These are phyloP conservation scores for Puccinia hordei DNA, from an alignment of 1,284 basidiomycete genomes.

Conservation along the genomic window DNA sequence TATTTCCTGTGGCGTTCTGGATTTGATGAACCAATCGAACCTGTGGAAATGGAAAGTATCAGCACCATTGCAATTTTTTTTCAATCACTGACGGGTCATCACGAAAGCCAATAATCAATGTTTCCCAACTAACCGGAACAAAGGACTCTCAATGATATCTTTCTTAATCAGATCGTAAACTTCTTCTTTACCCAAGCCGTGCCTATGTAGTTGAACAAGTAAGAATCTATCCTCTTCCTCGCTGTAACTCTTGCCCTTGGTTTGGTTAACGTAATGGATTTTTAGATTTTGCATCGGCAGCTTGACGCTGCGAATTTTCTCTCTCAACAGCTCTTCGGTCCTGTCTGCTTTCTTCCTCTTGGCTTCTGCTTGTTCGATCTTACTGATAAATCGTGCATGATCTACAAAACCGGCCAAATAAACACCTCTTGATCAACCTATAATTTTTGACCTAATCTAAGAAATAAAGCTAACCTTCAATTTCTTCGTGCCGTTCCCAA, in stretches of 20 bases:
- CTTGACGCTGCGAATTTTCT: slow-evolving; percentile 77
- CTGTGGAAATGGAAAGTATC: neutral
- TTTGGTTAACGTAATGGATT: slow-evolving; percentile 88
- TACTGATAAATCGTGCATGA: slow-evolving; percentile 63
- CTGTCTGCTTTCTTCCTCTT: slow-evolving; percentile 57
- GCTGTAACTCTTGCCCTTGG: slow-evolving; percentile 84
- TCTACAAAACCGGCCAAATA: slow-evolving; percentile 2
- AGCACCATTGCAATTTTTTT: slow-evolving; percentile 2
- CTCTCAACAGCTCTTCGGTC: slow-evolving; percentile 64
- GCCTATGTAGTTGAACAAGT: slow-evolving; percentile 84
- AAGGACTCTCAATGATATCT: slow-evolving; percentile 91
- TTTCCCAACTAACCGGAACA: slow-evolving; percentile 69
- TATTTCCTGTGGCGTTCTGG: slow-evolving; percentile 85
- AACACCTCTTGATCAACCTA: neutral
- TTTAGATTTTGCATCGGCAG: slow-evolving; percentile 94
- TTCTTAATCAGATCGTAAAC: slow-evolving; percentile 94
- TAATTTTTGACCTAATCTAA: neutral
- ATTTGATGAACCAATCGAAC: slow-evolving; percentile 99
- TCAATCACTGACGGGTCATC: neutral
- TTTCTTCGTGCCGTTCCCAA: slow-evolving; percentile 83
- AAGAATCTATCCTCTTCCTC: slow-evolving; percentile 98
- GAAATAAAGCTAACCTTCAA: slow-evolving; percentile 67
- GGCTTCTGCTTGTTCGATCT: slow-evolving; percentile 78
- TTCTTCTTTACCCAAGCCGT: slow-evolving; percentile 87
- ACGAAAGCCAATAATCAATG: neutral